Evolutionary conservation across 371 early-diverging fungal genomes (phyloP).

Genomic region (Mortierella sp.): DNA sequence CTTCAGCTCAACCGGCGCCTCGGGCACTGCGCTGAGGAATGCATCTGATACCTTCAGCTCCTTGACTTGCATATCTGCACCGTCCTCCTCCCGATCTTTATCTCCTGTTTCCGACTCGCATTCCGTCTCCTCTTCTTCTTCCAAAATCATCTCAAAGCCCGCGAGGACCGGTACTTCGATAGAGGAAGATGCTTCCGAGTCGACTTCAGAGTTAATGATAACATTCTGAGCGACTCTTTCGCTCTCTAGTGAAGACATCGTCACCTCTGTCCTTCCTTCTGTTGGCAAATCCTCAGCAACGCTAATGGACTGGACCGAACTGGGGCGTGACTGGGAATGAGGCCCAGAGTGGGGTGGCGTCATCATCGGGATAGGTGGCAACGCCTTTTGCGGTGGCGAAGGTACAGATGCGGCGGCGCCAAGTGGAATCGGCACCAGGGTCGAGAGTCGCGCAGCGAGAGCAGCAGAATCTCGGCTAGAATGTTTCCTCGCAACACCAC

Average conservation of each 20-base stretch:
- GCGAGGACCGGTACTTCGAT: not conserved
- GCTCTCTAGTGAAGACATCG: no score
- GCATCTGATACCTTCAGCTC: no score
- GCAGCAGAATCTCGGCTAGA: constrained; percentile 16
- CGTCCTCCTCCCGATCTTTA: no score
- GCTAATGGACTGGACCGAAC: not conserved
- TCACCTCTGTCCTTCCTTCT: no score
- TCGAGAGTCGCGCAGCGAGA: constrained; percentile 22
- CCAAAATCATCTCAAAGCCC: constrained; percentile 31
- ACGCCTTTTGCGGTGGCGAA: constrained; percentile 27
- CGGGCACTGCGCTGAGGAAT: no score
- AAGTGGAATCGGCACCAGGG: constrained; percentile 20
- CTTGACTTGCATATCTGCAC: no score
- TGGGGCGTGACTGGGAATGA: not conserved
- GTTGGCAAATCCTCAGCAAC: not conserved
- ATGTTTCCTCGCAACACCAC: constrained; percentile 15
- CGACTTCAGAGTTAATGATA: no score
- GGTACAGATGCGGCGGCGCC: constrained; percentile 19
- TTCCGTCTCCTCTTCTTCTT: constrained; percentile 23
- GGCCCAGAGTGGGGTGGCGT: not conserved
- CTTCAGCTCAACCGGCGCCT: no score
- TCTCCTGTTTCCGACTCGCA: not conserved
- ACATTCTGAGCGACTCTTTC: no score
- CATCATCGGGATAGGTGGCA: constrained; percentile 31
- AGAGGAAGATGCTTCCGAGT: not conserved